Evolutionary conservation across 331 rosid genomes (phyloP).

Genomic region (Prunus yedoensis): DNA sequence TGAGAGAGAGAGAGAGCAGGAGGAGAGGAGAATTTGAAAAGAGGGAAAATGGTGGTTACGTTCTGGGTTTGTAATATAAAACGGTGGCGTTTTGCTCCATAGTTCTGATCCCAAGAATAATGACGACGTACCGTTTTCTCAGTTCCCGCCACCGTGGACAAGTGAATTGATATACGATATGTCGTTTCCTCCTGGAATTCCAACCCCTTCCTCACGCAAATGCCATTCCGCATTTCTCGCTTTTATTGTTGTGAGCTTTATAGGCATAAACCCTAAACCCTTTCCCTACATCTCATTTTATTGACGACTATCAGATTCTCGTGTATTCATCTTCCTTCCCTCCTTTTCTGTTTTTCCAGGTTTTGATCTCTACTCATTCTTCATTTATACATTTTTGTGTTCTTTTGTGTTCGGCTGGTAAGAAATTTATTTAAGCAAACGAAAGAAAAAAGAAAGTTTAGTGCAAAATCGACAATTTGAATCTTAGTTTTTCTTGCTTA

Average conservation of each 20-base stretch:
- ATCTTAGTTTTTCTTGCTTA: neutral
- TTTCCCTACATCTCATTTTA: neutral
- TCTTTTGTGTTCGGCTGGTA: neutral
- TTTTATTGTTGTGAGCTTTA: neutral
- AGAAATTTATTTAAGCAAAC: neutral
- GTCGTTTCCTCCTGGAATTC: neutral
- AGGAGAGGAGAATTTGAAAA: neutral
- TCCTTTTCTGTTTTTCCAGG: neutral
- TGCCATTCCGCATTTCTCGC: neutral
- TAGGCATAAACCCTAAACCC: conserved; percentile 18
- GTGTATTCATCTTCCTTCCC: neutral
- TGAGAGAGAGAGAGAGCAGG: neutral
- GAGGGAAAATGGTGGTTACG: neutral
- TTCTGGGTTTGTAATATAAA: neutral
- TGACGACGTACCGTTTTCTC: neutral
- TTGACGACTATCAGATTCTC: neutral
- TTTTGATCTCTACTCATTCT: neutral
- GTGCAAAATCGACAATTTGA: neutral
- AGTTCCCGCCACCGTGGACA: neutral
- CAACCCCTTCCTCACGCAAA: conserved; percentile 1
- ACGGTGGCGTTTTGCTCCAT: too few relatives aligned
- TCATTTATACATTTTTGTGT: neutral
- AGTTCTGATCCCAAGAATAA: too few relatives aligned
- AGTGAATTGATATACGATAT: neutral
- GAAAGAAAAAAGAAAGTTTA: neutral